Evolutionary conservation across 208 protist species (phyloP), one percentile per base, ranked within the genome.

Genomic region (Acanthamoeba lenticulata): DNA sequence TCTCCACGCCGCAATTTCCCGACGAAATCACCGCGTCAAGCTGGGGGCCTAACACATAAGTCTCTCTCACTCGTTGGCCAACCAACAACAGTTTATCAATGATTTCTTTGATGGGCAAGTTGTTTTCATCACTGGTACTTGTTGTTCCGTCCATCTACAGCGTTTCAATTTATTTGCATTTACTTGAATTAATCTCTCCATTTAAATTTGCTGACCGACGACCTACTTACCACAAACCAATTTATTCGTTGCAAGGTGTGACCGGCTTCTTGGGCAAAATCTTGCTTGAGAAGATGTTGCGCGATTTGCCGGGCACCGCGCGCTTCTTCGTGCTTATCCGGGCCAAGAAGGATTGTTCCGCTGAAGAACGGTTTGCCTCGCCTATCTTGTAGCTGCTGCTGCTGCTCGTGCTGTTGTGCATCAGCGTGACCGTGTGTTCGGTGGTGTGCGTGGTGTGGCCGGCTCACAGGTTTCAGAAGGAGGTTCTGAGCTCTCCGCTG

Each of bases 211-310:
- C 44, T 42, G 69, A 79, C 0, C 32, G 60, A 1, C 15, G 4
- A 27, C 32, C 5, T 74, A 27, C 38, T 60, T 60, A 60, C 11
- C 52, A 27, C 15, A n/a, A n/a, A n/a, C n/a, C n/a, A n/a, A n/a
- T n/a, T 60, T 60, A 60, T 60, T 11, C 15, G 21, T 11, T 60
- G 52, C 52, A n/a, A 47, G 95, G 95, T 36, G 2, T n/a, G 21
- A 96, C 95, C 57, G 95, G 95, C 49, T 96, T 96, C 62, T 90
- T 96, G 24, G 95, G 95, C 47, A 96, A 96, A 21, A 94, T 94
- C 15, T 15, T 96, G 9, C 74, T 95, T 4, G 95, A 96, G 38
- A 96, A 96, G 91, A 86, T 96, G 15, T 17, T 96, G n/a, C 90
- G 95, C 42, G 94, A 94, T 42, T 13, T 95, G 34, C 94, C 94